These are phyloP conservation scores for Hyaloscypha hepaticicola DNA, from an alignment of 495 filamentous ascomycete genomes.

Conservation along the genomic window DNA sequence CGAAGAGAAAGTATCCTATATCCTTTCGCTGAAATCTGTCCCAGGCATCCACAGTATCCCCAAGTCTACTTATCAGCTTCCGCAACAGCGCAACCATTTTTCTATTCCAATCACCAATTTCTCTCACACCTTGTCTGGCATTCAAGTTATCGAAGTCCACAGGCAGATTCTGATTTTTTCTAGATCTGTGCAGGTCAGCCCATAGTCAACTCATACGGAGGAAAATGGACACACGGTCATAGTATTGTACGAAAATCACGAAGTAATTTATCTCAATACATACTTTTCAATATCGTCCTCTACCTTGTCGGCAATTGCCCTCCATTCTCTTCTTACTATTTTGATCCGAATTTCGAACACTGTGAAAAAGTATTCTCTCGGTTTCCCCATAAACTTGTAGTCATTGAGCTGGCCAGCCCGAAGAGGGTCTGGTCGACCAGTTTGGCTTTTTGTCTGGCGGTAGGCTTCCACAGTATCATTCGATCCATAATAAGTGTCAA, in stretches of 20 bases:
- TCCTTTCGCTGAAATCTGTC: constrained; percentile 2
- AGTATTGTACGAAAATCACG: background rate
- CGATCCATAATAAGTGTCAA: background rate
- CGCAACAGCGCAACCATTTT: constrained; percentile 4
- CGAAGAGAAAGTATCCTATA: background rate
- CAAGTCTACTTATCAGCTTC: background rate
- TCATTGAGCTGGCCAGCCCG: background rate
- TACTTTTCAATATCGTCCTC: background rate
- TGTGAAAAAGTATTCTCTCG: background rate
- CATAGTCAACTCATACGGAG: background rate
- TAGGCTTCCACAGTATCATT: constrained; percentile 1
- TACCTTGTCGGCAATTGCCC: background rate
- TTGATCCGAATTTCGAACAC: background rate
- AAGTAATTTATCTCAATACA: background rate
- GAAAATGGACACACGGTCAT: constrained; percentile 11
- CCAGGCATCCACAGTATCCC: background rate
- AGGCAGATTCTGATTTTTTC: background rate
- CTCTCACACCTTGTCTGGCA: background rate
- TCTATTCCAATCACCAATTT: background rate
- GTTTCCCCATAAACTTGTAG: background rate
- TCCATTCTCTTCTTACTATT: background rate
- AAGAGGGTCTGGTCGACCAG: constrained; percentile 1
- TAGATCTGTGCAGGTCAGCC: constrained; percentile 6
- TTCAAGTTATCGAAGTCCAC: background rate
- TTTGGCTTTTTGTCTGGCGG: background rate